These are phyloP conservation scores for Sphagnum magellanicum DNA, from an alignment of 228 moss, liverwort and hornwort species.

Conservation along the genomic window DNA sequence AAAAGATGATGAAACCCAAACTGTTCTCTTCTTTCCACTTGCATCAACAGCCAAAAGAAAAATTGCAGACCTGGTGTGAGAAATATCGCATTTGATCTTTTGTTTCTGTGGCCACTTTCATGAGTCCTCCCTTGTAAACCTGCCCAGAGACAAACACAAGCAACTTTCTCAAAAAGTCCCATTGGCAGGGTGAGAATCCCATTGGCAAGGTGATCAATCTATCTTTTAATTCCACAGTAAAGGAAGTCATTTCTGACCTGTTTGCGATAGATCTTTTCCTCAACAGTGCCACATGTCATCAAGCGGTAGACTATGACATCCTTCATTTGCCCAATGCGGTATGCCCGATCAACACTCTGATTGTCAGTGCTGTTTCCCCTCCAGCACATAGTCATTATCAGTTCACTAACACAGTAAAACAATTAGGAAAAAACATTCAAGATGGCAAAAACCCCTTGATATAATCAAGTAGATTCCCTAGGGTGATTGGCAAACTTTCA, in stretches of 20 bases:
- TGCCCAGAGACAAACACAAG: slow-evolving; percentile 11
- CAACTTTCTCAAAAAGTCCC: no score
- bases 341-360: slow-evolving; percentile 98
- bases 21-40: neutral
- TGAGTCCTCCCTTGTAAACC: slow-evolving; percentile 96
- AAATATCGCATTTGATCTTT: slow-evolving; percentile 96
- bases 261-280: slow-evolving; percentile 87
- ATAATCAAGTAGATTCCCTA: no score
- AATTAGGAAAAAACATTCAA: neutral
- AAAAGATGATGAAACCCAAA: no score
- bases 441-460: no score
- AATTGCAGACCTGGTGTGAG: slow-evolving; percentile 51
- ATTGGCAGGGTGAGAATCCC: no score
- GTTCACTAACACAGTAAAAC: no score
- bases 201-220: no score
- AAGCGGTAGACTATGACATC: slow-evolving; percentile 94
- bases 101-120: slow-evolving; percentile 94
- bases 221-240: no score
- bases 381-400: neutral
- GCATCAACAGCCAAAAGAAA: neutral
- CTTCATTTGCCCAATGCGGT: slow-evolving; percentile 93
- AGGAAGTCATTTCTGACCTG: slow-evolving; percentile 23
- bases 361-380: slow-evolving; percentile 64
- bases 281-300: slow-evolving; percentile 93
- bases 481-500: no score